Evolutionary conservation across 495 filamentous ascomycete species (phyloP), one percentile per base, ranked within the genome.

Genomic region (Durotheca rogersii): DNA sequence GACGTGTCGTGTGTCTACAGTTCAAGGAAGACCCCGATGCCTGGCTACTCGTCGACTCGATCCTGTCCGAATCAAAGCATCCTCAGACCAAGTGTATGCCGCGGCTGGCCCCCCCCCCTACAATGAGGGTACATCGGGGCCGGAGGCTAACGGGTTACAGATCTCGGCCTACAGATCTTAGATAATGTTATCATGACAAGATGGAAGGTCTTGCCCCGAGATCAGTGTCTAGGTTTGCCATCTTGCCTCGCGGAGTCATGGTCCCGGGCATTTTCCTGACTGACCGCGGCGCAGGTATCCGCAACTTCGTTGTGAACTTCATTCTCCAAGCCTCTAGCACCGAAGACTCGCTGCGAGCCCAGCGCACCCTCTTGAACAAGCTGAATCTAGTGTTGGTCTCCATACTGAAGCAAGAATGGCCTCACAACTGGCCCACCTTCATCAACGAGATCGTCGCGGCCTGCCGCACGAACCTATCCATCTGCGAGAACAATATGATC

Each of bases 401-500:
- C 27, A 93, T 99, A 46, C 72, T 99, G 60, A 99, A 99, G 76
- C 93, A 99, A 71, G 93, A 99, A 69, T 99, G 93, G 93, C 93
- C 93, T n/a, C 92, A 96, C 67, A 93, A 97, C 74, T 99, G 93
- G 93, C 93, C 94, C 6, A 95, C 89, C 6, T 99, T 99, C 69
- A 96, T 97, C 80, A 97, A 96, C 70, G 93, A 99, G 78, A 97
- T 99, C 65, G 90, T 97, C 58, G 86, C 88, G 7, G 94, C 92
- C 19, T 96, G 91, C 66, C 90, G 91, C 60, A 89, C 87, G 46
- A 95, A 88, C 68, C 78, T 97, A 21, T 90, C 93, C 2, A 92
- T 97, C 60, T 99, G 93, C 75, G 93, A 99, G 73, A 99, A 99
- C 74, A 99, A 99, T 72, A 99, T 99, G 94, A 89, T 86, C 32